Base-by-base conservation (phyloP, 176 grass and related monocot genomes). In the Lolium rigidum region DNA sequence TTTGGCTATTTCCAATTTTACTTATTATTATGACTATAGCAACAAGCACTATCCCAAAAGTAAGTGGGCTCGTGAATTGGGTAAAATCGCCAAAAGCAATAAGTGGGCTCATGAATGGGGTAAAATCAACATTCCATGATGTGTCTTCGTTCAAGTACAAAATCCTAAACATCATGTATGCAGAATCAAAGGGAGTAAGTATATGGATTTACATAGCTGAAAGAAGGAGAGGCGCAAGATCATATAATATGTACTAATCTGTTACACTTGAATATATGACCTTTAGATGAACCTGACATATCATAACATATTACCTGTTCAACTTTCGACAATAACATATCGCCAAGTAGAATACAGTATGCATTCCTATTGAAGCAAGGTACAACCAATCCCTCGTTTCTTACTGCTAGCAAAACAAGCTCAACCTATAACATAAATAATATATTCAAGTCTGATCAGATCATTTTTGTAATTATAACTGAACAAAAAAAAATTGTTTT, bases 331-430 rank as follows among this genome's bases (percentile, higher is more conserved):
- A 83, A 43, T 10, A 83, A 37, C 37, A 83, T 9, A 59, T 83
- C 38, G 6, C 81, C 52, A 18, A 83, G 52, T 28, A 73, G 67
- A 83, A 59, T 83, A 38, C 52, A 72, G 0, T 60, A 2, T 46
- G 51, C n/a, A 59, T 0, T 5, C 13, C 20, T 9, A 39, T 2
- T 1, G 25, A 0, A 3, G 38, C 35, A 72, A 71, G n/a, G 52
- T 7, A 83, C n/a, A 4, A 83, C 68, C 35, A 73, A 73, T 28
- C 67, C 81, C 52, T 59, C 35, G 10, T 83, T 83, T 17, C 81
- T 83, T 28, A 83, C 16, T 39, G 81, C 81, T 56, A 83, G 51
- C 81, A 73, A 73, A 83, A 83, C n/a, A 58, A 83, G 81, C 54
- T 83, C 81, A 58, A 83, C 2, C 81, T 73, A 16, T 41, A 41